Base-by-base conservation (phyloP, 441 rosid genomes). In the Rhodomyrtus psidioides region DNA sequence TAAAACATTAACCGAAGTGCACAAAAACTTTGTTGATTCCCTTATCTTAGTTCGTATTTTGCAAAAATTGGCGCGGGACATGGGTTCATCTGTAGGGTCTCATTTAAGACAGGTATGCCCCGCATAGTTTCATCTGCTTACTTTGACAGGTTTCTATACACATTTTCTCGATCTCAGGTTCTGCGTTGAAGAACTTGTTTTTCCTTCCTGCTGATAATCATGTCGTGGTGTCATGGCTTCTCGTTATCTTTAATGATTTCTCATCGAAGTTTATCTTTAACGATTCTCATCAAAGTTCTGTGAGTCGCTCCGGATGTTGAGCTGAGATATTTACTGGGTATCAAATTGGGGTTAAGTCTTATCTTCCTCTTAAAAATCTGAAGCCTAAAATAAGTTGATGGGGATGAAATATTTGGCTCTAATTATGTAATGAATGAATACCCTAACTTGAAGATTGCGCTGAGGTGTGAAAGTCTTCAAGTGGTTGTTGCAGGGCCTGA, bases 21-120 rank as follows among this genome's bases (percentile, higher is more conserved):
- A 93, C 87, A 95, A 95, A 90, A 92, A 84, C 91, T 88, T 92
- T 83, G 86, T 94, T 85, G 99, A 97, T 82, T 97, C 99, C 86
- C 55, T 55, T 89, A 91, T 91, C 86, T 91, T 97, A 94, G 95
- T 92, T 86, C 94, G 93, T 87, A 94, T 97, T 88, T 95, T 97
- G 88, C 98, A 96, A 91, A 97, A 95, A 81, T 89, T 97, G 86
- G 93, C 94, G 44, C 97, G 98, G 84, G 99, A 97, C 90, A 92
- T 96, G 95, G 98, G 98, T 89, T 93, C 93, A 74, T 90, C 98
- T 84, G 90, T 90, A 7, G 92, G 96, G 85, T 95, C 98, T 86
- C 95, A 96, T 90, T 84, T 90, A 91, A 97, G 92, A 96, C 99
- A 94, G 92, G 99, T 96, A 93, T 87, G 95, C 56, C 83, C 84